phyloP scores from a whole-genome alignment of 257 asterid species.

The Solanum piurae region DNA sequence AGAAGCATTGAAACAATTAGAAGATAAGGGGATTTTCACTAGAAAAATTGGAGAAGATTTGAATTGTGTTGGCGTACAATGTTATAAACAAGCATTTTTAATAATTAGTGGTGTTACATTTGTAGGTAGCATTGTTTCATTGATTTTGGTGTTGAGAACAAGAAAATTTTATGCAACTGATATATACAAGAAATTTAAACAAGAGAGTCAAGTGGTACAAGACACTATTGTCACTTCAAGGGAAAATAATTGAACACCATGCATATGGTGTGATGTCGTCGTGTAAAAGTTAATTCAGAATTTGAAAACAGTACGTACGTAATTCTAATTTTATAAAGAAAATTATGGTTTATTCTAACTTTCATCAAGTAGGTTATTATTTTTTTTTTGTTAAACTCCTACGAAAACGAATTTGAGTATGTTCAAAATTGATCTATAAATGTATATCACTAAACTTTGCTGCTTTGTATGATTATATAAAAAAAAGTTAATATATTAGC shows the following conservation, averaged over 20 bases:
- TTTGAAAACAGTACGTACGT: too few species aligned
- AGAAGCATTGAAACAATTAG: slow-evolving; percentile 28
- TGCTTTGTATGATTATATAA: too few species aligned
- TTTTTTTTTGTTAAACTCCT: too few species aligned
- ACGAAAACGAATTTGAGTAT: too few species aligned
- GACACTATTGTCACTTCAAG: background rate
- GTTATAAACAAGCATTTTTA: slow-evolving; percentile 20
- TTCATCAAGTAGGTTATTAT: too few species aligned
- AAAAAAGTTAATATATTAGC: too few species aligned
- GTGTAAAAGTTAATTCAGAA: background rate
- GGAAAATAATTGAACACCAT: background rate
- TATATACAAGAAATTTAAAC: slow-evolving; percentile 17
- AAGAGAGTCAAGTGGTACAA: background rate
- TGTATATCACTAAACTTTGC: too few species aligned
- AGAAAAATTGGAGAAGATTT: slow-evolving; percentile 22
- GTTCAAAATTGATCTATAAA: too few species aligned
- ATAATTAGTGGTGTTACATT: slow-evolving; percentile 19
- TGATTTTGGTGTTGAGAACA: slow-evolving; percentile 27
- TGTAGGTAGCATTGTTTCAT: slow-evolving; percentile 14
- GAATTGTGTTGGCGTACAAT: slow-evolving; percentile 22
- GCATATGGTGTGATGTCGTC: too few species aligned
- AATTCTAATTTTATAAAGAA: too few species aligned
- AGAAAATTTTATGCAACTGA: slow-evolving; percentile 32
- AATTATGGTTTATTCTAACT: too few species aligned
- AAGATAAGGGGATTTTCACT: slow-evolving; percentile 2